Base-by-base conservation (phyloP, 2,329 filamentous ascomycete species). In the Trichoderma brevicompactum region DNA sequence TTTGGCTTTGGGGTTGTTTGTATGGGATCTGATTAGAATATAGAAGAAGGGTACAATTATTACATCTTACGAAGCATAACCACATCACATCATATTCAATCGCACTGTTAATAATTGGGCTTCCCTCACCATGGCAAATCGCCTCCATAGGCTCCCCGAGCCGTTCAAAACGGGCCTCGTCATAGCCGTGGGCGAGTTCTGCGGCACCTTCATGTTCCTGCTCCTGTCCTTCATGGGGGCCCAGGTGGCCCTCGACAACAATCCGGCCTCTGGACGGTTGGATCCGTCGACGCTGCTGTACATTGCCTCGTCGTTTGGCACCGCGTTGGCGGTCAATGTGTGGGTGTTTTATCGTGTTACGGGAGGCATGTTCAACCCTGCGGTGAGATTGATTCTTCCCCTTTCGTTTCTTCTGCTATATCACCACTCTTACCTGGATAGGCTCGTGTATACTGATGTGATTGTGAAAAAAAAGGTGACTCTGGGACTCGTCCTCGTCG, bases 321-420 rank as follows among this genome's bases (percentile, higher is more conserved):
- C 82, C 10, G 80, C 82, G 7, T 72, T 87, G 34, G 78, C 81
- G 2, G 79, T 84, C 64, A 85, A 83, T 65, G 83, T 84, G 15
- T 87, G 83, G 83, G 78, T 83, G 36, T 87, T 86, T 71, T 87
- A 80, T 69, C 80, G 85, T 46, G 78, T 87, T 23, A 83, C 79
- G 3, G 82, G 82, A 38, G 81, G 81, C 48, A 78, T 83, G 73
- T 83, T 84, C 67, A 84, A 84, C 70, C 82, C 82, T n/a, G 82
- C 79, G 48, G 81, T 83, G 73, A 74, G 79, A 74, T 34, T 40
- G 12, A 2, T 2, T 28, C 34, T 15, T 12, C 23, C 17, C 15
- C n/a, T 36, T 17, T n/a, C 38, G 23, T 17, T 10, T 17, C 28
- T 19, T 34, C 15, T n/a, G 49, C 15, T 17, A 32, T 6, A 41